Conservation (phyloP, 495 filamentous ascomycete genomes). For the Annulohypoxylon bovei region DNA sequence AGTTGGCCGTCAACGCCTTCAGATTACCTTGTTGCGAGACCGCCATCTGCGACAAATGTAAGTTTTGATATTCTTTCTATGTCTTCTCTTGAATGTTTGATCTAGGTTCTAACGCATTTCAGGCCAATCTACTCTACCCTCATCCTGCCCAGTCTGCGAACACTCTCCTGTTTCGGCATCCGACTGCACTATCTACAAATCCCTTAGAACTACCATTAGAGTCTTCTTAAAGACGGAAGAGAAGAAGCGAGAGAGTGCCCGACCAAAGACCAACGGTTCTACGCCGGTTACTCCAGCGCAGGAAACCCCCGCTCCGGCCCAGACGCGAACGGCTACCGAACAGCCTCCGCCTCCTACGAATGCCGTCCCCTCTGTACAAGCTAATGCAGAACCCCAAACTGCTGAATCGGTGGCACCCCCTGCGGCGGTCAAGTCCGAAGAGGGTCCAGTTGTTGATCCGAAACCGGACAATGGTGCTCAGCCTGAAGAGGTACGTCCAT, state of each 20-base stretch:
- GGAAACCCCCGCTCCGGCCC: constrained; percentile 42
- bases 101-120: constrained; percentile 41
- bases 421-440: constrained; percentile 21
- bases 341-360: constrained; percentile 31
- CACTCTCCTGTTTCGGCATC: constrained; percentile 85
- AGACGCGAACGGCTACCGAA: constrained; percentile 36
- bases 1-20: constrained; percentile 89
- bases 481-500: constrained; percentile 27
- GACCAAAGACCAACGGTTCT: constrained; percentile 63
- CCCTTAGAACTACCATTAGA: constrained; percentile 85
- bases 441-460: constrained; percentile 6
- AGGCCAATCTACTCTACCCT: constrained; percentile 81
- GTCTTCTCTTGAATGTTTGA: background rate
- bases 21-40: constrained; percentile 95
- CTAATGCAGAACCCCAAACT: constrained; percentile 17
- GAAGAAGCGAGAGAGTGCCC: constrained; percentile 75
- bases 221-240: constrained; percentile 88
- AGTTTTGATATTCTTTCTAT: constrained; percentile 47
- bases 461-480: constrained; percentile 18
- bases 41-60: constrained; percentile 91
- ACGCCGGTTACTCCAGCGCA: constrained; percentile 58
- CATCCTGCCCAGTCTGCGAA: constrained; percentile 90
- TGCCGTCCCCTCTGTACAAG: constrained; percentile 17
- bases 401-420: constrained; percentile 8
- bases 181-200: constrained; percentile 89